These are phyloP conservation scores for Ganoderma lucidum DNA, from an alignment of 1,284 basidiomycete species.

Conservation along the genomic window DNA sequence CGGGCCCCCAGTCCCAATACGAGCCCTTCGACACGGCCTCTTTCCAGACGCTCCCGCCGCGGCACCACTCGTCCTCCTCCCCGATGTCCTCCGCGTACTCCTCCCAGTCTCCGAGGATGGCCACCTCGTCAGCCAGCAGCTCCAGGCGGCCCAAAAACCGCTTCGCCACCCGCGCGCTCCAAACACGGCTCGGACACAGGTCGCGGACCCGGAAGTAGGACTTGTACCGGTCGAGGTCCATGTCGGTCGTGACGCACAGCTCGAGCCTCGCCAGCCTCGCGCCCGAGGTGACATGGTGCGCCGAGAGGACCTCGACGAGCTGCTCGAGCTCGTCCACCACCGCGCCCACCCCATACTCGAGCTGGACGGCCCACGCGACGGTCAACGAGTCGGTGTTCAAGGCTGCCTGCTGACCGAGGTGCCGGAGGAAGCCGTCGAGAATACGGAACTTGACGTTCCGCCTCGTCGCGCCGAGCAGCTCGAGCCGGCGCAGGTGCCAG, in stretches of 20 bases:
- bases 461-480: background rate
- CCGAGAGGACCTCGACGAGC: background rate
- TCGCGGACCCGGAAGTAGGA: background rate
- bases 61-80: background rate
- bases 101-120: constrained; percentile 1
- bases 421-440: background rate
- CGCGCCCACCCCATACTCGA: constrained; percentile 2
- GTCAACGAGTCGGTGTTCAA: background rate
- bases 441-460: background rate
- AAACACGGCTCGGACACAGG: background rate
- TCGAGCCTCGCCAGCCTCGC: background rate
- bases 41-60: background rate
- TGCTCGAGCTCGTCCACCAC: constrained; percentile 7
- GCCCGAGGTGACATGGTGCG: background rate
- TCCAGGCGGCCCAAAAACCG: background rate
- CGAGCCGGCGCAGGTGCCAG: background rate
- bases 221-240: constrained; percentile 7
- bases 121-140: constrained; percentile 4
- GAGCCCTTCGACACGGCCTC: constrained; percentile 2
- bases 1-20: background rate
- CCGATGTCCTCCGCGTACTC: background rate
- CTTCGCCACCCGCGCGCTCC: constrained; percentile 3
- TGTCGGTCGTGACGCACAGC: background rate
- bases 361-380: background rate
- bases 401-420: background rate